phyloP scores from a whole-genome alignment of 1,139 yeast genomes.

The Candida freyschussii region DNA sequence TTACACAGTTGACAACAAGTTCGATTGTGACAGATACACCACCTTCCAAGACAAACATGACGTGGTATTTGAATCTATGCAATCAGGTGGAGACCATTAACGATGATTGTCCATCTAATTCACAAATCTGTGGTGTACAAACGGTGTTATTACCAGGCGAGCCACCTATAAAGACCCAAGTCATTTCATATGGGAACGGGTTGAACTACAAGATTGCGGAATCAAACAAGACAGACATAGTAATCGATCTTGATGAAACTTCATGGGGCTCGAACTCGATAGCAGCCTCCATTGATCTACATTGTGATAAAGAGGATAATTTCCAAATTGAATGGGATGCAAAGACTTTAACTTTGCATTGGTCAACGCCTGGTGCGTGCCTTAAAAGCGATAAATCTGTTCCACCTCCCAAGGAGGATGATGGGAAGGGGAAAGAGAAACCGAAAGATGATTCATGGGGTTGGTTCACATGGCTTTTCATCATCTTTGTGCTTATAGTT shows the following conservation, averaged over 20 bases:
- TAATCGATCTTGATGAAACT: constrained; percentile 47
- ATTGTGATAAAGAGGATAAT: constrained; percentile 42
- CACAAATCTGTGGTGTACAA: constrained; percentile 69
- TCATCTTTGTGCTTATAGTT: constrained; percentile 61
- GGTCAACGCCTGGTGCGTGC: constrained; percentile 41
- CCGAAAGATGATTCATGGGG: constrained; percentile 53
- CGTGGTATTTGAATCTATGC: constrained; percentile 74
- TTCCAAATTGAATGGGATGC: constrained; percentile 36
- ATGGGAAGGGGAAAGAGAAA: constrained; percentile 25
- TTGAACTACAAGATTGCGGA: constrained; percentile 29
- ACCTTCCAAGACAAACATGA: constrained; percentile 59
- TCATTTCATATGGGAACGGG: constrained; percentile 45
- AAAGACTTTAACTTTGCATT: constrained; percentile 26
- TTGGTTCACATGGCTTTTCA: constrained; percentile 72
- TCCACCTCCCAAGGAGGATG: constrained; percentile 21
- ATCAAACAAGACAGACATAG: constrained; percentile 38
- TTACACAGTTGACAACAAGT: constrained; percentile 22
- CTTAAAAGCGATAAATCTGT: constrained; percentile 27
- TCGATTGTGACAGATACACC: constrained; percentile 55
- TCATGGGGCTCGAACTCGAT: constrained; percentile 66
- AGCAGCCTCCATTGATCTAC: constrained; percentile 46
- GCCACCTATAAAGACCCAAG: constrained; percentile 42
- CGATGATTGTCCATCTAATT: constrained; percentile 56
- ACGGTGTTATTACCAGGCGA: constrained; percentile 42
- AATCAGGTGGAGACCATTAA: constrained; percentile 37